Conservation (phyloP, 2,329 filamentous ascomycete genomes). For the Phyllosticta paracitricarpa region DNA sequence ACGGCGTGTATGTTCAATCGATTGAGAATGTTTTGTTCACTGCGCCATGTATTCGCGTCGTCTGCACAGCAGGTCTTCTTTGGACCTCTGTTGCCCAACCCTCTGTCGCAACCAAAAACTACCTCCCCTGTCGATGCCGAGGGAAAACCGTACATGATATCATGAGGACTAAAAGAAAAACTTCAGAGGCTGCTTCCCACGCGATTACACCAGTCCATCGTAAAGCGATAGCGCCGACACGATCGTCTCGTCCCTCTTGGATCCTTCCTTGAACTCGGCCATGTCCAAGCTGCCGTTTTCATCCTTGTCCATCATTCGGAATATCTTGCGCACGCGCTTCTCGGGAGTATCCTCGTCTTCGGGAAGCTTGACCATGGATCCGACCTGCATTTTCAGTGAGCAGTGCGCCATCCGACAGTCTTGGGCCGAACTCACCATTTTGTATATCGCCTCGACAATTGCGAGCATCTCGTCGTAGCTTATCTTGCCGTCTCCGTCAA, state of each 20-base stretch:
- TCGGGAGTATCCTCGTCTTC: conserved; percentile 98
- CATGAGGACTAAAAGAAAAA: conserved; percentile 15
- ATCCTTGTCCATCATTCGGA: conserved; percentile 99
- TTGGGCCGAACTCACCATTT: conserved; percentile 60
- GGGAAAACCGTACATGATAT: conserved; percentile 29
- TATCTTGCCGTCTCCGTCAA: conserved; percentile 97
- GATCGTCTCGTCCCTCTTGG: conserved; percentile 97
- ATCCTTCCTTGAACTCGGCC: conserved; percentile 98
- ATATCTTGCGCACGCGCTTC: conserved; percentile 97
- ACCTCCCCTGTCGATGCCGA: conserved; percentile 20
- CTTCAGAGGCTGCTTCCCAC: conserved; percentile 11
- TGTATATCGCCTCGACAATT: conserved; percentile 99
- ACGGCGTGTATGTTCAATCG: background rate
- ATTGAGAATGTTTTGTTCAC: background rate
- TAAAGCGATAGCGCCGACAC: conserved; percentile 94
- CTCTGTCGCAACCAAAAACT: conserved; percentile 5
- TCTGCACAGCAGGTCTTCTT: background rate
- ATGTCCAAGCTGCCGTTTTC: conserved; percentile 96
- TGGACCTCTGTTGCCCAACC: background rate
- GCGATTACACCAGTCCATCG: conserved; percentile 72
- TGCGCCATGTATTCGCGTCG: background rate
- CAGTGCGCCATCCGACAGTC: background rate
- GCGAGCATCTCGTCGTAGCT: conserved; percentile 98
- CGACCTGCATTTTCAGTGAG: conserved; percentile 53
- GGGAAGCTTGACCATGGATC: conserved; percentile 97